Evolutionary conservation across 2,329 filamentous ascomycete species (phyloP).

Genomic region (Metarhizium brunneum): DNA sequence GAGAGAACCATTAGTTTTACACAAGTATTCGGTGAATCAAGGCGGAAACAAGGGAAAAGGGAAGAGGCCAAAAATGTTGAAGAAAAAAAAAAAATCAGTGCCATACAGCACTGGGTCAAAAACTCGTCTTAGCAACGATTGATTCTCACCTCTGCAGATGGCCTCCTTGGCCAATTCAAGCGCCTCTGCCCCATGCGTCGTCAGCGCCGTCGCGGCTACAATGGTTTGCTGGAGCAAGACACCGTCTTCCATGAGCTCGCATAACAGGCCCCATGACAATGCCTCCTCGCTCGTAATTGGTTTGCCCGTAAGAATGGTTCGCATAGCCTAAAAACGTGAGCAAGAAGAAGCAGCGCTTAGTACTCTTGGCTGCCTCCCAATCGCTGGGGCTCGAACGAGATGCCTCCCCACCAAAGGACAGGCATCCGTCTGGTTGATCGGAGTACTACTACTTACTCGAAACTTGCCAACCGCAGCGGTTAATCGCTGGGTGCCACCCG

Average conservation of each 20-base stretch:
- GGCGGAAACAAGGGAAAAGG: background rate
- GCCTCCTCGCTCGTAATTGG: conserved; percentile 18
- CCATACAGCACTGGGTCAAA: background rate
- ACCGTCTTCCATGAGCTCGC: conserved; percentile 16
- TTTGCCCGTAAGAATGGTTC: conserved; percentile 17
- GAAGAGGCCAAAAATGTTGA: background rate
- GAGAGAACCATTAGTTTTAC: background rate
- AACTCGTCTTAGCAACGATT: background rate
- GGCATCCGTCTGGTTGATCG: background rate
- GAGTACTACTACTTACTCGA: conserved; percentile 23
- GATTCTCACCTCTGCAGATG: conserved; percentile 17
- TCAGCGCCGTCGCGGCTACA: conserved; percentile 14
- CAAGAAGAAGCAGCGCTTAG: background rate
- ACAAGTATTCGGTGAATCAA: too few species aligned
- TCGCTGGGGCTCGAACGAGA: background rate
- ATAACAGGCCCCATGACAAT: conserved; percentile 16
- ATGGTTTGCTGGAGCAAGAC: conserved; percentile 17
- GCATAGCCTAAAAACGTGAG: conserved; percentile 16
- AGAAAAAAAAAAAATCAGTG: background rate
- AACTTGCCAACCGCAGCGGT: conserved; percentile 31
- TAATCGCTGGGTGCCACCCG: conserved; percentile 30
- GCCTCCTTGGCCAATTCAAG: conserved; percentile 19
- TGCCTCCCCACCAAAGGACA: too few species aligned
- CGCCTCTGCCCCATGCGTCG: conserved; percentile 14
- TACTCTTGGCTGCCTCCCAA: background rate